Base-by-base conservation (phyloP, 441 rosid genomes). In the Isatis lusitanica region DNA sequence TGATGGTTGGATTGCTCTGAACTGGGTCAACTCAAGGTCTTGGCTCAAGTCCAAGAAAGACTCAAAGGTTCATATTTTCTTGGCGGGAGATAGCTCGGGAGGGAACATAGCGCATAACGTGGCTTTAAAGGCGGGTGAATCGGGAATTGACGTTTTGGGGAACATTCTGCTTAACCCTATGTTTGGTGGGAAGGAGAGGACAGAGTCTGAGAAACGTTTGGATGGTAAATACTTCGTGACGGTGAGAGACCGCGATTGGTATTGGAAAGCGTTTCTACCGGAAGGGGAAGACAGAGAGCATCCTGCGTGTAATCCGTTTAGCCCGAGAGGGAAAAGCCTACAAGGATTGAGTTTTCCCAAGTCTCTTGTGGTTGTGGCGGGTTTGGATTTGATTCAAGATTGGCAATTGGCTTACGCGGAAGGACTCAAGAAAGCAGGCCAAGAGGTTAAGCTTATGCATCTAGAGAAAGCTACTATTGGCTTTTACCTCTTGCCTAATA, bases 61-160 rank as follows among this genome's bases (percentile, higher is more conserved):
- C 75, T 86, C 86, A 2, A 86, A 86, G 71, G 86, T 82, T 74
- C 88, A 82, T 75, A 71, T 86, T 15, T 88, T 82, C 75, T 71
- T 88, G 77, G 92, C 86, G 31, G 92, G 92, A 1, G 92, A 88
- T 77, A 88, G 92, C 71, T 86, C 92, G 0, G 92, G 92, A 10
- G 92, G 92, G 56, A 88, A 88, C 74, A 88, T 88, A 0, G 90
- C 59, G 0, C 90, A 88, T 44, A 82, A 86, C 55, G 93, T 88
- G 56, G 89, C 90, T 17, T 43, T 80, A 35, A 84, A 76, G 65
- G 93, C 90, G 0, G 71, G 62, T n/a, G 89, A 86, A 42, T 80
- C 85, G 0, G 89, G 84, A 46, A 80, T 85, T 1, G 51, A 80
- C 39, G 73, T 88, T 9, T 71, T 85, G 11, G 93, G 90, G 2